Evolutionary conservation across 495 filamentous ascomycete genomes (phyloP), one percentile per base, ranked within the genome.

Genomic region (Ramalina peruviana): DNA sequence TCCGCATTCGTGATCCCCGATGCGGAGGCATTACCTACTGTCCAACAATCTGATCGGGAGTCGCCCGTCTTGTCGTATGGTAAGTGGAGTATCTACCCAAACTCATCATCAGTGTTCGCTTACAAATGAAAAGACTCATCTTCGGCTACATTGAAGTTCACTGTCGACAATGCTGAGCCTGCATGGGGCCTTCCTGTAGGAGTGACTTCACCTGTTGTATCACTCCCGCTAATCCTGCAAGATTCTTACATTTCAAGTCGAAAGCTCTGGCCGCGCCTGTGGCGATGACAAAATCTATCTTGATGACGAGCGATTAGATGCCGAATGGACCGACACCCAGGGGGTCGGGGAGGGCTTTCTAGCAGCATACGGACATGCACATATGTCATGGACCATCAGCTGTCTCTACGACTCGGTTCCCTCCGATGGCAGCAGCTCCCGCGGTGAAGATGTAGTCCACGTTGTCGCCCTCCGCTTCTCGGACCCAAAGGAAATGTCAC

Each of bases 401-500:
- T 77, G 74, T 49, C 59, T 70, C 16, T 58, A 65, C 19, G 62
- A 67, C 42, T 64, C 25, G 38, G 23, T 43, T n/a, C 52, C 50
- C 37, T 12, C 38, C 15, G 54, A 48, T 43, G 51, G 50, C 23
- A 43, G 37, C 9, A 54, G 41, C 27, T 50, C 55, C 16, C 43
- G 66, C 21, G 58, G 62, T 13, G 60, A 67, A 43, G 62, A 67
- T 15, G 56, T 68, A 17, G 65, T 63, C 25, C 73, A 74, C 46
- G 39, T 73, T 15, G 57, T 79, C 59, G 70, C 62, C 11, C 61
- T 78, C 26, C 53, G 60, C n/a, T 55, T 77, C 36, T 53, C 69
- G 27, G 65, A 57, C 11, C 43, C 72, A 17, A 64, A 66, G 45
- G 64, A 64, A 9, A 53, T 60, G 30, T 36, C 63, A 16, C 61